phyloP scores from a whole-genome alignment of 305 asterid species.

The Stenogyne calaminthoides region DNA sequence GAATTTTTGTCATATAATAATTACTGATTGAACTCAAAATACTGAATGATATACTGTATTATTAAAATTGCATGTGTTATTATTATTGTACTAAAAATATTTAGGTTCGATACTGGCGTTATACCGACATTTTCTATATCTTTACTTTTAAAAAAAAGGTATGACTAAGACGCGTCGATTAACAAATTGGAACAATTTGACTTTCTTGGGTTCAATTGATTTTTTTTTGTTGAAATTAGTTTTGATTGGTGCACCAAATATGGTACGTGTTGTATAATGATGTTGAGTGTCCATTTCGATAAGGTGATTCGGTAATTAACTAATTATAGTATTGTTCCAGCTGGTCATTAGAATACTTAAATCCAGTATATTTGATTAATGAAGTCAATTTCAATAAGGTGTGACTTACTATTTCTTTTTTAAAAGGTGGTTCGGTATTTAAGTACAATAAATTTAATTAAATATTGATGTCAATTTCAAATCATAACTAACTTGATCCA shows the following conservation, averaged over 20 bases:
- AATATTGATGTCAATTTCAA: neutral
- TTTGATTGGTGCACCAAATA: slow-evolving; percentile 22
- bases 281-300: neutral
- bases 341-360: neutral
- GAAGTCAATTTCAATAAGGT: neutral
- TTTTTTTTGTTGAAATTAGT: neutral
- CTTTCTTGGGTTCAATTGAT: neutral
- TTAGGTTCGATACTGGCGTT: too few relatives aligned
- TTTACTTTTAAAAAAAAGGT: too few relatives aligned
- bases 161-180: too few relatives aligned
- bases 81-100: too few relatives aligned
- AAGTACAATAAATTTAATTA: neutral
- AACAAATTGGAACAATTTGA: too few relatives aligned
- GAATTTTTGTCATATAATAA: too few relatives aligned
- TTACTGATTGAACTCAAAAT: too few relatives aligned
- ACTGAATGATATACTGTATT: too few relatives aligned
- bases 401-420: too few relatives aligned
- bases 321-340: neutral
- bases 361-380: neutral
- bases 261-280: neutral
- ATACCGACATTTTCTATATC: too few relatives aligned
- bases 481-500: neutral
- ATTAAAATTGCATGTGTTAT: too few relatives aligned
- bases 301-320: neutral
- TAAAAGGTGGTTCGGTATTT: neutral